These are phyloP conservation scores for Neopestalotiopsis sp. DNA, from an alignment of 2,329 filamentous ascomycete genomes.

Conservation along the genomic window DNA sequence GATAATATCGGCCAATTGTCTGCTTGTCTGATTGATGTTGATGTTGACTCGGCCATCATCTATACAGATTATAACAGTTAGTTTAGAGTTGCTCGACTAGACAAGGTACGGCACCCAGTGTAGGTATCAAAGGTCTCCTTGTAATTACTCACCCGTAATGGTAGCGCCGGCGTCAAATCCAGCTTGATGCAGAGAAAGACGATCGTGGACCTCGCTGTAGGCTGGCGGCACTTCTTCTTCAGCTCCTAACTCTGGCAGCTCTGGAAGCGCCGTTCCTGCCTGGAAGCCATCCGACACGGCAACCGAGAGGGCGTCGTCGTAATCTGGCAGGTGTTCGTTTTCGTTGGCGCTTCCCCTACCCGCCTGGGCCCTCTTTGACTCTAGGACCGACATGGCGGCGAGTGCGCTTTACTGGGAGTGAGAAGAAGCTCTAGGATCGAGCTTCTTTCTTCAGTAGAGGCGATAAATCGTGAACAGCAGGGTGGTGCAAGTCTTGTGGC, in stretches of 20 bases:
- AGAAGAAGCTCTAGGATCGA: not conserved
- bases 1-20: constrained; percentile 70
- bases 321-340: not conserved
- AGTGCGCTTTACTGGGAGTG: not conserved
- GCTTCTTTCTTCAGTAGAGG: not conserved
- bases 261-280: constrained; percentile 24
- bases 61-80: constrained; percentile 30
- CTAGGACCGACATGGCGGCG: constrained; percentile 18
- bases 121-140: not conserved
- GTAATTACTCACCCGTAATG: constrained; percentile 53
- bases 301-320: not conserved
- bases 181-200: constrained; percentile 64
- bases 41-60: constrained; percentile 82
- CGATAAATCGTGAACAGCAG: not conserved
- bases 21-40: constrained; percentile 75
- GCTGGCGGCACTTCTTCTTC: constrained; percentile 56
- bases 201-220: constrained; percentile 63
- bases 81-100: constrained; percentile 14
- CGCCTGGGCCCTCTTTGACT: constrained; percentile 16
- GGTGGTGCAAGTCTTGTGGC: not conserved
- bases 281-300: constrained; percentile 17
- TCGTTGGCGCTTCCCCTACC: constrained; percentile 7
- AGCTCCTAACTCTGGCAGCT: constrained; percentile 47
- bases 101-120: not conserved
- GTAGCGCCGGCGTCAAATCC: constrained; percentile 68